Base-by-base conservation (phyloP, 805 yeast genomes). In the Yueomyces sp. region DNA sequence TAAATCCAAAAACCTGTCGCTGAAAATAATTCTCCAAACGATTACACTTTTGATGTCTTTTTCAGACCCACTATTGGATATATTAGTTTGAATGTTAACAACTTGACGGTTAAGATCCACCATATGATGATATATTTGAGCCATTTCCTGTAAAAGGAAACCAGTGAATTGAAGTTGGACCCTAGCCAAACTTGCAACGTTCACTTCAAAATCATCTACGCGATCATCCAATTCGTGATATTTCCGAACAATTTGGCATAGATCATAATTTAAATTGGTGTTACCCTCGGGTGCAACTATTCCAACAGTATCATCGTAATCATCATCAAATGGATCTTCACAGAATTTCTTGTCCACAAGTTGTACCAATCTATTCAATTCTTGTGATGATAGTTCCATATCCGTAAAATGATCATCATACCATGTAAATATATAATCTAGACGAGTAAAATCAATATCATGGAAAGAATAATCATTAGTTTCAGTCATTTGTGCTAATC, bases 121-220 rank as follows among this genome's bases (percentile, higher is more conserved):
- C 57, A 61, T 55, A 39, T 54, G 57, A 38, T 54, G 50, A 43
- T 56, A 55, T 6, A 56, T 52, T 38, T 58, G 61, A 4, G 61
- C 52, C 65, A 61, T 61, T 45, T 59, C 63, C 42, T 58, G 62
- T 4, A 61, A 44, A 19, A 61, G 42, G 42, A 59, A 59, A 2
- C 65, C 65, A 4, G 64, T 58, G 43, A 59, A 61, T 44, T 61
- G 65, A 38, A 57, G 60, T 44, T 61, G 64, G 11, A 61, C 56
- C 36, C 65, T 47, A n/a, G 62, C 62, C 41, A 61, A 49, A 44
- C 64, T 60, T 26, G 64, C 62, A 26, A 61, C 63, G 41, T 61
- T 61, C 1, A 59, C 63, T 45, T 61, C 64, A 46, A 61, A 61
- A 45, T 61, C 65, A 39, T 55, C 57, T 3, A 58, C 53, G 9